These are phyloP conservation scores for Carex littledalei DNA, from an alignment of 176 grass and related monocot genomes.

Conservation along the genomic window DNA sequence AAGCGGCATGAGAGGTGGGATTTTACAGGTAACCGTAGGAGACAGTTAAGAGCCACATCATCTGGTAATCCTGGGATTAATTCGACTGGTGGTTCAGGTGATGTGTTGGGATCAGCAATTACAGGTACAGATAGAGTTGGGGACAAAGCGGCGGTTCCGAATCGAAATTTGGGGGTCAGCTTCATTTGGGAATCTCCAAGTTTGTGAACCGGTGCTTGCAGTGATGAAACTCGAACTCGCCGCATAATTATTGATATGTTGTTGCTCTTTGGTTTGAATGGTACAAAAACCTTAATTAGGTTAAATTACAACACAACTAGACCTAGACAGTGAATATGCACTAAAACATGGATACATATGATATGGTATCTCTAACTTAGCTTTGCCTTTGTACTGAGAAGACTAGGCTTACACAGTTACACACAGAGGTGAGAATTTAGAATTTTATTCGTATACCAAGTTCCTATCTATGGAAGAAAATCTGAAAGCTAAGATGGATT, in stretches of 20 bases:
- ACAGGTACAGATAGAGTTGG: background rate
- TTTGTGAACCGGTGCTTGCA: slow-evolving; percentile 71
- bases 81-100: slow-evolving; percentile 25
- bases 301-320: background rate
- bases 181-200: slow-evolving; percentile 85
- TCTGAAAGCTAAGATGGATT: background rate
- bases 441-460: background rate
- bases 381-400: background rate
- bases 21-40: slow-evolving; percentile 61
- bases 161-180: slow-evolving; percentile 60
- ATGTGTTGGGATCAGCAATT: background rate
- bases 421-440: background rate
- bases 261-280: slow-evolving; percentile 8
- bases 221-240: slow-evolving; percentile 73
- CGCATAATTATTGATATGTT: slow-evolving; percentile 40
- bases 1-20: slow-evolving; percentile 55
- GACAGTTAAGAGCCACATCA: slow-evolving; percentile 77
- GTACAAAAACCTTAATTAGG: background rate
- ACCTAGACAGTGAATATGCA: background rate
- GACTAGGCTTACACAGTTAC: background rate
- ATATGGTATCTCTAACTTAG: background rate
- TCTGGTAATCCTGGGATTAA: slow-evolving; percentile 81
- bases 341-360: background rate
- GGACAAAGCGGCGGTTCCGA: slow-evolving; percentile 15
- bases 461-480: background rate